These are phyloP conservation scores for Fraxinus paxiana DNA, from an alignment of 305 asterid genomes.

Conservation along the genomic window DNA sequence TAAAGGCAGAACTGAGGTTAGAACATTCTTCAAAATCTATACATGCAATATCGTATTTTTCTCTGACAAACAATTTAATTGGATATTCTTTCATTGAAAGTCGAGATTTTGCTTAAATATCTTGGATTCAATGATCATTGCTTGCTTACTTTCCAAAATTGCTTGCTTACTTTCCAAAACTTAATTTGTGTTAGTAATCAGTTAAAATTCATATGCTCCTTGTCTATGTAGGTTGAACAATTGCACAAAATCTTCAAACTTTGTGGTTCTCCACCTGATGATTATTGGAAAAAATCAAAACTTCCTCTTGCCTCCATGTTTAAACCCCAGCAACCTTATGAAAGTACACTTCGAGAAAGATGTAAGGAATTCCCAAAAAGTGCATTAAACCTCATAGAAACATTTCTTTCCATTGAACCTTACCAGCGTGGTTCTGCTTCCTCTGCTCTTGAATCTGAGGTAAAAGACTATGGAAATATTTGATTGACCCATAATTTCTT, in stretches of 20 bases:
- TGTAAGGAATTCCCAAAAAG: slow-evolving; percentile 71
- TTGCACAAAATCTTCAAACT: slow-evolving; percentile 86
- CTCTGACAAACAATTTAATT: background rate
- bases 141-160: background rate
- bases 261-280: slow-evolving; percentile 79
- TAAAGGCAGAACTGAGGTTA: slow-evolving; percentile 85
- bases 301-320: slow-evolving; percentile 83
- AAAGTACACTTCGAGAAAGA: slow-evolving; percentile 67
- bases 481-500: background rate
- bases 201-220: background rate
- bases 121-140: background rate
- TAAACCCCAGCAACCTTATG: slow-evolving; percentile 79
- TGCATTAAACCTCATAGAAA: slow-evolving; percentile 63
- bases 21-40: background rate
- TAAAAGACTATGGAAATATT: slow-evolving; percentile 11
- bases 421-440: slow-evolving; percentile 66
- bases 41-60: too few species aligned
- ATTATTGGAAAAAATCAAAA: slow-evolving; percentile 65
- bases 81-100: background rate
- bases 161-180: background rate
- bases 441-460: slow-evolving; percentile 69
- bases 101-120: background rate
- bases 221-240: slow-evolving; percentile 67
- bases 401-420: slow-evolving; percentile 70
- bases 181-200: background rate